Evolutionary conservation across 2,329 filamentous ascomycete genomes (phyloP).

Genomic region (Penicillium sp.): DNA sequence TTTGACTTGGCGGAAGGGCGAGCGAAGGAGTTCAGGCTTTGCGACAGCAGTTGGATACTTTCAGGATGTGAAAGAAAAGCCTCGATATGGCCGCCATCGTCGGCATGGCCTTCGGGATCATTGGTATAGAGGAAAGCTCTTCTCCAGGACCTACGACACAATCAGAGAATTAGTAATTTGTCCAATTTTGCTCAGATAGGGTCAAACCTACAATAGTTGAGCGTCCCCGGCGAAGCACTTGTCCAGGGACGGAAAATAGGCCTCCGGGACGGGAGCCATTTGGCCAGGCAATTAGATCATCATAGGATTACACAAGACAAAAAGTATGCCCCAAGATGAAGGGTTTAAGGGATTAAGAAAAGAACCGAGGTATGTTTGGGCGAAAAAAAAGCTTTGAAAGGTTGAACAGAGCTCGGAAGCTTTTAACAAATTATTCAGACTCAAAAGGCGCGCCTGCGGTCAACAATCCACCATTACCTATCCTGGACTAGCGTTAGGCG

Average conservation of each 20-base stretch:
- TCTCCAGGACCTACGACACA: conserved; percentile 57
- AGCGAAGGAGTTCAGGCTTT: conserved; percentile 68
- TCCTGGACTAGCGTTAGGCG: conserved; percentile 37
- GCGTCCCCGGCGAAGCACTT: conserved; percentile 79
- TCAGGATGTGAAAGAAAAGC: conserved; percentile 70
- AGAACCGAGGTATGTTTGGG: conserved; percentile 10
- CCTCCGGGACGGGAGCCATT: conserved; percentile 71
- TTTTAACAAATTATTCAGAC: conserved; percentile 33
- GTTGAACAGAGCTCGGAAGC: conserved; percentile 24
- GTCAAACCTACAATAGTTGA: conserved; percentile 65
- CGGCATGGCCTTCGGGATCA: conserved; percentile 43
- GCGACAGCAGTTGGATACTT: conserved; percentile 66
- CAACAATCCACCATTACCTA: conserved; percentile 39
- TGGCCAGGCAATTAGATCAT: conserved; percentile 44
- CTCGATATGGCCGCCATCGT: conserved; percentile 58
- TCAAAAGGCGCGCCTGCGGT: conserved; percentile 27
- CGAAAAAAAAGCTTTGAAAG: conserved; percentile 10
- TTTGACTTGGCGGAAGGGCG: conserved; percentile 63
- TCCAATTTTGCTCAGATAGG: not conserved
- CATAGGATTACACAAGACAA: conserved; percentile 24
- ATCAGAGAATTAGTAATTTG: not conserved
- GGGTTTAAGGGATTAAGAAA: conserved; percentile 1
- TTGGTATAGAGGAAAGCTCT: conserved; percentile 55
- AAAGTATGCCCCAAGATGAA: conserved; percentile 2
- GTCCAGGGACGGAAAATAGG: conserved; percentile 82